Percentiles rank a stretch among this genome's conserved stretches.
Conservation (phyloP, 225 moss, liverwort and hornwort genomes). For the Ulota crispa region DNA sequence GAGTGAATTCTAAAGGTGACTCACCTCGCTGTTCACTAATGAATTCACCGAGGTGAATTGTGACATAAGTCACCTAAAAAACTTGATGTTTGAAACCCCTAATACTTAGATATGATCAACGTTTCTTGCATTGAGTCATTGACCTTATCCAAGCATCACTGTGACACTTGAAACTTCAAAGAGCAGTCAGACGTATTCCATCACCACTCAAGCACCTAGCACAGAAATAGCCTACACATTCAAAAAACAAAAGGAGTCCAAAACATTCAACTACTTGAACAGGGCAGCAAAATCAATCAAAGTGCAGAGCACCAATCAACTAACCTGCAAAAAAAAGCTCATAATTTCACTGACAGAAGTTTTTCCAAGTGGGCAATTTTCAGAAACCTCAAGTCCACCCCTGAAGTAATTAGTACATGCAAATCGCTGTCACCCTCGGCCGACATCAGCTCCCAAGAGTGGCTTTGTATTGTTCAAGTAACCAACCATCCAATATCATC, state of each 20-base stretch:
- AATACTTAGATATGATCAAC: too few relatives aligned
- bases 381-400: background rate
- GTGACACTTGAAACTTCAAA: too few relatives aligned
- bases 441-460: background rate
- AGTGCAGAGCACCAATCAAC: background rate
- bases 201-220: background rate
- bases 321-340: background rate
- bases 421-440: conserved; percentile 14
- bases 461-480: background rate
- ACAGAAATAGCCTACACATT: too few relatives aligned
- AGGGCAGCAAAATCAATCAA: background rate
- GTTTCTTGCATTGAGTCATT: too few relatives aligned
- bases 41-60: too few relatives aligned
- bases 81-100: too few relatives aligned
- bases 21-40: too few relatives aligned
- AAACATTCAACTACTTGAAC: background rate
- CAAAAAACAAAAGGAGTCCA: background rate
- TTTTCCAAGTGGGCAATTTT: background rate
- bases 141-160: too few relatives aligned
- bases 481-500: too few relatives aligned
- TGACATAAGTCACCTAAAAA: too few relatives aligned
- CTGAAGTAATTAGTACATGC: background rate
- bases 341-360: background rate
- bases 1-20: too few relatives aligned
- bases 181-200: background rate